Conservation (phyloP, 306 rosid species). For the Hippophae gyantsensis region DNA sequence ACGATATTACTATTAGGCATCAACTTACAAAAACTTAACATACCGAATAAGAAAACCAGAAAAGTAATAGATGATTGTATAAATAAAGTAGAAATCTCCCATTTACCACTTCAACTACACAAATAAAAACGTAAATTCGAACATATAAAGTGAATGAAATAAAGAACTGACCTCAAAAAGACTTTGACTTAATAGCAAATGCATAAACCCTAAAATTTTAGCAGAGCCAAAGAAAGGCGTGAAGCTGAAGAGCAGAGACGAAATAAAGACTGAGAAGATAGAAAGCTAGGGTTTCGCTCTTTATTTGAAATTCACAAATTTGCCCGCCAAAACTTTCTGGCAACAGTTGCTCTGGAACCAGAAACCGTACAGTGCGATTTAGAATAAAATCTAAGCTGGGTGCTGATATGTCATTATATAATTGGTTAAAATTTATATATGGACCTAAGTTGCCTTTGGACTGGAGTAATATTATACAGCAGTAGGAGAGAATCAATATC, state of each 20-base stretch:
- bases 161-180: no score
- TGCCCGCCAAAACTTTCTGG: constrained; percentile 74
- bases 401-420: background rate
- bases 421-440: background rate
- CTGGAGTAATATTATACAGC: no score
- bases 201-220: background rate
- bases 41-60: no score
- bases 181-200: background rate
- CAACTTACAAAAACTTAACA: no score
- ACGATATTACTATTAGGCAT: no score
- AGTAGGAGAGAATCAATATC: no score
- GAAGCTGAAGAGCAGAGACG: background rate
- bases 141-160: no score
- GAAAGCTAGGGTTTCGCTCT: constrained; percentile 50
- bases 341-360: constrained; percentile 16
- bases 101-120: no score
- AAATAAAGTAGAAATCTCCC: no score
- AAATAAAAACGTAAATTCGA: no score
- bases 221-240: constrained; percentile 4
- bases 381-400: background rate
- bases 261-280: background rate
- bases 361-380: constrained; percentile 16
- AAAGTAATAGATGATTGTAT: no score
- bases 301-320: constrained; percentile 40
- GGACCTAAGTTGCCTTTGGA: constrained; percentile 5